Evolutionary conservation across 1,139 yeast genomes (phyloP), one percentile per base, ranked within the genome.

Genomic region (Pichia sp.): DNA sequence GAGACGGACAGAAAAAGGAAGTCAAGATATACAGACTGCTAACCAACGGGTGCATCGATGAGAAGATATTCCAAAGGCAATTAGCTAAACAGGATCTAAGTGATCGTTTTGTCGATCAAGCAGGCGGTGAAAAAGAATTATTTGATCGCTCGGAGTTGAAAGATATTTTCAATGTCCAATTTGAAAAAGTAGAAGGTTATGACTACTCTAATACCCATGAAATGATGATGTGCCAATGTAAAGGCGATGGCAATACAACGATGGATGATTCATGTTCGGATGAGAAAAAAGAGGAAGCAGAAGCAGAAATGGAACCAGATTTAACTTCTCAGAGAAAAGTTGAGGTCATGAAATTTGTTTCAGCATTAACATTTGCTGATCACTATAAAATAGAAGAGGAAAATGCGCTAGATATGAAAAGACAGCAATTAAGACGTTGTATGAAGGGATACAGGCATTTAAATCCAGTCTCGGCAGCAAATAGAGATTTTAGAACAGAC

Each of bases 21-120:
- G 95, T 92, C 8, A 86, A 74, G 66, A 85, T 93, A 34, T 95
- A 93, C 67, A 76, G 99, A 60, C 70, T 93, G n/a, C 72, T 87
- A 50, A 85, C 92, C 0, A 82, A 95, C 0, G 99, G 99, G 0
- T 84, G 92, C 57, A 88, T 93, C 47, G 99, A 93, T 67, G 99
- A 93, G 67, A 93, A 93, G 71, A 90, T 93, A 5, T 85, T 87
- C 59, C 98, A 93, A 69, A 76, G 99, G n/a, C 99, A 93, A 67
- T 74, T 90, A 55, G 85, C 90, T 76, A 93, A 95, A 68, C 82
- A 76, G 57, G 92, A 86, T 54, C 71, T 93, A 52, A 88, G 97
- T 50, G 86, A 86, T 57, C 84, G 84, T 59, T 87, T 93, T 64
- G 72, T 93, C 61, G 93, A 87, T 64, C 74, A 75, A 50, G 75